phyloP scores from a whole-genome alignment of 768 basidiomycete species.

The Mycena filopes region DNA sequence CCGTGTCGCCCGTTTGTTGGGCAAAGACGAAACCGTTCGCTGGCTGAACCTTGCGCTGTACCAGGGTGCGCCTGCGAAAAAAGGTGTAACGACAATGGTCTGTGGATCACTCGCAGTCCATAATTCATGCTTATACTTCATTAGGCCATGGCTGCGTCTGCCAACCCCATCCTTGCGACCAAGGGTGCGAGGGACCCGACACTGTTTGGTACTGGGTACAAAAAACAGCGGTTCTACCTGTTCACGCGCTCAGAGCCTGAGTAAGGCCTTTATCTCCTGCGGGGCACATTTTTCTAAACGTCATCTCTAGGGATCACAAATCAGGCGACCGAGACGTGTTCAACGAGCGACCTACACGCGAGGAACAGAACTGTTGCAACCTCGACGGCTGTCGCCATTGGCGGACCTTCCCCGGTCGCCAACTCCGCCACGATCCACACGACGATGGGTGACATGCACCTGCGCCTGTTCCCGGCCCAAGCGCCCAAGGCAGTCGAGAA shows the following conservation, averaged over 20 bases:
- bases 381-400: constrained; percentile 58
- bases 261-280: constrained; percentile 56
- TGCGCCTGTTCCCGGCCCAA: constrained; percentile 89
- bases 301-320: constrained; percentile 74
- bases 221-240: constrained; percentile 92
- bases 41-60: constrained; percentile 91
- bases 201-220: constrained; percentile 92
- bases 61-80: constrained; percentile 94
- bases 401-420: constrained; percentile 77
- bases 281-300: background rate
- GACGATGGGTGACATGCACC: constrained; percentile 91
- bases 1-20: constrained; percentile 86
- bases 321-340: constrained; percentile 94
- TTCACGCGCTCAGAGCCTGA: constrained; percentile 93
- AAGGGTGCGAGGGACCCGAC: constrained; percentile 90
- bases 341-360: constrained; percentile 96
- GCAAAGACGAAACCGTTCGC: constrained; percentile 93
- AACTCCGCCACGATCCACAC: constrained; percentile 93
- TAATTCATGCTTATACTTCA: constrained; percentile 19
- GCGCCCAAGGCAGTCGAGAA: constrained; percentile 98
- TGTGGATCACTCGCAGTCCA: constrained; percentile 36
- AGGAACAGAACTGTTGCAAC: constrained; percentile 92
- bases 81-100: constrained; percentile 81
- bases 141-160: constrained; percentile 94
- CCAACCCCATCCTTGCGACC: constrained; percentile 92